Evolutionary conservation across 192 early-diverging fungal species (phyloP).

Genomic region (Lobosporangium transversale): DNA sequence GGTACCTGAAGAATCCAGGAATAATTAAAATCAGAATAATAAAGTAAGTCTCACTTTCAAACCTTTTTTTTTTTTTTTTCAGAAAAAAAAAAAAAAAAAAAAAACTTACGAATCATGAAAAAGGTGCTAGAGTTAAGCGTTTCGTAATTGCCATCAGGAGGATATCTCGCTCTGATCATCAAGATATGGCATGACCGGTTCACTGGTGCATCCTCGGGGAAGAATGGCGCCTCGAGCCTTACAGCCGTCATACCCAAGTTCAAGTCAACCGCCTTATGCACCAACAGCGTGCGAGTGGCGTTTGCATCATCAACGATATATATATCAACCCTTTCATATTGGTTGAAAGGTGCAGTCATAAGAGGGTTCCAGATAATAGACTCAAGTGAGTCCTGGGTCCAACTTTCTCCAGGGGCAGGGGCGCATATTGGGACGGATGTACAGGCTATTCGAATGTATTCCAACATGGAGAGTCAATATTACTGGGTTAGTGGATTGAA

Average conservation of each 20-base stretch:
- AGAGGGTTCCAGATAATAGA: constrained; percentile 29
- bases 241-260: not conserved
- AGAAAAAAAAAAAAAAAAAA: too few relatives aligned
- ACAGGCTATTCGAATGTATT: constrained; percentile 18
- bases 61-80: too few relatives aligned
- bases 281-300: not conserved
- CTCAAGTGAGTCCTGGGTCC: constrained; percentile 18
- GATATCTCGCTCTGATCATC: constrained; percentile 4
- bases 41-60: constrained; percentile 13
- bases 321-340: constrained; percentile 32
- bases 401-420: constrained; percentile 16
- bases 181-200: constrained; percentile 39
- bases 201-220: constrained; percentile 12
- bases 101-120: too few relatives aligned
- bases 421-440: constrained; percentile 19
- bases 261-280: constrained; percentile 14
- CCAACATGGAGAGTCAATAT: too few relatives aligned
- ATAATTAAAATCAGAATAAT: not conserved
- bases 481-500: too few relatives aligned
- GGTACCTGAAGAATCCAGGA: constrained; percentile 7
- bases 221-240: constrained; percentile 13
- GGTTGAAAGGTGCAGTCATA: constrained; percentile 8
- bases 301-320: constrained; percentile 25
- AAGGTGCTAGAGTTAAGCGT: constrained; percentile 37
- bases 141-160: constrained; percentile 8